Evolutionary conservation across 805 yeast genomes (phyloP), one percentile per base, ranked within the genome.

Genomic region (Cyberlindnera maritima): DNA sequence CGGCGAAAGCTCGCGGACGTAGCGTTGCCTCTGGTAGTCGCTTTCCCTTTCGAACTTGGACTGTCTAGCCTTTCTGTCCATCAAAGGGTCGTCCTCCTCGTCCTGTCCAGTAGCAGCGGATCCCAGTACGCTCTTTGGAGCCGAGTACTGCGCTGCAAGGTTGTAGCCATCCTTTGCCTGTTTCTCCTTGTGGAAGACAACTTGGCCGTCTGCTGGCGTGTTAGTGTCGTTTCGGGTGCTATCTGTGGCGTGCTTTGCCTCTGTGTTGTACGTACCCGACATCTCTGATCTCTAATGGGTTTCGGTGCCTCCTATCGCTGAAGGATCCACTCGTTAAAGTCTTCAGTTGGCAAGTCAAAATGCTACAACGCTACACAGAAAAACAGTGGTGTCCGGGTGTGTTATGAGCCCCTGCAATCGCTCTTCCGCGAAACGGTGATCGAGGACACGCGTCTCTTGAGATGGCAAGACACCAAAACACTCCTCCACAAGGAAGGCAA

Each of bases 21-120:
- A 61, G 25, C 72, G 55, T 49, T 71, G 68, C 48, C 63, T 68
- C 40, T 77, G 82, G 57, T 79, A 82, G 5, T 71, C 76, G 38
- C 68, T 65, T 54, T 75, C 81, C 17, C 71, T 65, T 3, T 67
- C 65, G 33, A 54, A 61, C 21, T 65, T 56, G 1, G 67, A 56
- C 43, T 64, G 60, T 6, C 53, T 48, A 17, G 58, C 49, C 36
- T 57, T 55, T 39, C 59, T 57, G 17, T 66, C 55, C 21, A 43
- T 49, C 47, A 62, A 49, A 12, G 57, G 65, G 44, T 71, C 76
- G 12, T 49, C 48, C 13, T 49, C 48, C 13, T 60, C 65, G 11
- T 57, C 66, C 4, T 23, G 47, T 4, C 13, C 46, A 15, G 5
- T 41, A 15, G 21, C 34, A 15, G 39, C 18, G 15, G 45, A 36